Evolutionary conservation across 2,329 filamentous ascomycete species (phyloP).

Genomic region (Exophiala spinifera): DNA sequence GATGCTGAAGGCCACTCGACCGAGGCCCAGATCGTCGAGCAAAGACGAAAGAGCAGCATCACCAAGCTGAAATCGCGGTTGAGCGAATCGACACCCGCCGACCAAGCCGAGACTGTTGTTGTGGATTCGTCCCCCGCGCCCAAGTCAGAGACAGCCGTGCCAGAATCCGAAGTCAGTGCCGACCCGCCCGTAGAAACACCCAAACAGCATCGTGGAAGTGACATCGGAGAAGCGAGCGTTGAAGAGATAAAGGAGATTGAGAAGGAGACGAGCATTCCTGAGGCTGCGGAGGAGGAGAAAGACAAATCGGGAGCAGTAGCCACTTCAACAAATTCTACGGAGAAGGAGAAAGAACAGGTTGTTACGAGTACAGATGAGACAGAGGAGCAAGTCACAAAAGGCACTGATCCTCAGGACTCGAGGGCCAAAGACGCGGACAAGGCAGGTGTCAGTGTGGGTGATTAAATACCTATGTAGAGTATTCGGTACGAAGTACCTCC

Average conservation of each 20-base stretch:
- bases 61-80: conserved; percentile 17
- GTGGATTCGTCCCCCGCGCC: conserved; percentile 2
- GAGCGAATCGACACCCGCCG: conserved; percentile 21
- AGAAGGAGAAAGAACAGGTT: conserved; percentile 11
- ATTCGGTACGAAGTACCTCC: no score
- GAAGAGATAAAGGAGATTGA: conserved; percentile 32
- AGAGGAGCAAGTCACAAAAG: conserved; percentile 20
- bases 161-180: conserved; percentile 13
- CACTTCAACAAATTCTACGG: not conserved
- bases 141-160: conserved; percentile 1
- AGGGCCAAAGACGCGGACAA: conserved; percentile 28
- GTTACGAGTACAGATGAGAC: conserved; percentile 19
- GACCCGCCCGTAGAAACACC: not conserved
- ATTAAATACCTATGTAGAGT: no score
- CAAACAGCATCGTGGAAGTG: conserved; percentile 37
- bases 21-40: conserved; percentile 22
- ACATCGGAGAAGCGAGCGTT: conserved; percentile 33
- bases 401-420: conserved; percentile 22
- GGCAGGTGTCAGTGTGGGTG: conserved; percentile 29
- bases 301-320: no score
- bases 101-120: conserved; percentile 19
- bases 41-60: conserved; percentile 18
- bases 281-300: conserved; percentile 22
- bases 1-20: conserved; percentile 19
- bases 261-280: conserved; percentile 31